These are phyloP conservation scores for Diutina scorzettiae DNA, from an alignment of 1,139 yeast genomes.

Conservation along the genomic window DNA sequence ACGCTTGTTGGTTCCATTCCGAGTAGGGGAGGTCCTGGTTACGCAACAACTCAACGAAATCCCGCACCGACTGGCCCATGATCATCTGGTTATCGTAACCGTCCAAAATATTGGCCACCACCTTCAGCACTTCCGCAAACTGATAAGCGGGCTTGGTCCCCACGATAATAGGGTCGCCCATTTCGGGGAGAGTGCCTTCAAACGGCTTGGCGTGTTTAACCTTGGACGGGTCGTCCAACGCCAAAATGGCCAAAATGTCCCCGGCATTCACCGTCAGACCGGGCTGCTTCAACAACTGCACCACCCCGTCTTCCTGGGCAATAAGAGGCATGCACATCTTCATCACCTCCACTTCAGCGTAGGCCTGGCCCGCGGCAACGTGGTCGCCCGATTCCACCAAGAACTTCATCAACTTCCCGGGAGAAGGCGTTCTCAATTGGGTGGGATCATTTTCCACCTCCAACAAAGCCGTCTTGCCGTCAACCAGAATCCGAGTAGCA, in stretches of 20 bases:
- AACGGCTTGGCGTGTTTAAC: conserved; percentile 94
- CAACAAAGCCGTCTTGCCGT: conserved; percentile 83
- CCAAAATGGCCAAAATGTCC: conserved; percentile 87
- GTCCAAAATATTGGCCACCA: conserved; percentile 64
- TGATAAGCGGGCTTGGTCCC: conserved; percentile 81
- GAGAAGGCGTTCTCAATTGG: conserved; percentile 95
- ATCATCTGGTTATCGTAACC: conserved; percentile 96
- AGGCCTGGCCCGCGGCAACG: conserved; percentile 82
- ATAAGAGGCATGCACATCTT: conserved; percentile 93
- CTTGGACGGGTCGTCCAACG: conserved; percentile 92
- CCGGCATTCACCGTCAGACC: conserved; percentile 95
- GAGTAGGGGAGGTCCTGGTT: conserved; percentile 81
- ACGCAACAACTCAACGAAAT: conserved; percentile 59
- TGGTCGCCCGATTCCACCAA: conserved; percentile 95
- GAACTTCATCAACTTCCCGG: conserved; percentile 92
- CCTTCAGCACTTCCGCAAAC: conserved; percentile 44
- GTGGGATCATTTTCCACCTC: conserved; percentile 98
- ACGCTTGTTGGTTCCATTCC: conserved; percentile 77
- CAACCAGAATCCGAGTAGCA: conserved; percentile 92
- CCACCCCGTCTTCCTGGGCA: conserved; percentile 87
- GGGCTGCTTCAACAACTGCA: conserved; percentile 93
- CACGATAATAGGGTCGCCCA: conserved; percentile 70
- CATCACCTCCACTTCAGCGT: conserved; percentile 98
- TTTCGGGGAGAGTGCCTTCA: conserved; percentile 85
- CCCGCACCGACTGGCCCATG: conserved; percentile 70